Conservation (phyloP, 169 alveolate genomes). For the Fabrea salina region DNA sequence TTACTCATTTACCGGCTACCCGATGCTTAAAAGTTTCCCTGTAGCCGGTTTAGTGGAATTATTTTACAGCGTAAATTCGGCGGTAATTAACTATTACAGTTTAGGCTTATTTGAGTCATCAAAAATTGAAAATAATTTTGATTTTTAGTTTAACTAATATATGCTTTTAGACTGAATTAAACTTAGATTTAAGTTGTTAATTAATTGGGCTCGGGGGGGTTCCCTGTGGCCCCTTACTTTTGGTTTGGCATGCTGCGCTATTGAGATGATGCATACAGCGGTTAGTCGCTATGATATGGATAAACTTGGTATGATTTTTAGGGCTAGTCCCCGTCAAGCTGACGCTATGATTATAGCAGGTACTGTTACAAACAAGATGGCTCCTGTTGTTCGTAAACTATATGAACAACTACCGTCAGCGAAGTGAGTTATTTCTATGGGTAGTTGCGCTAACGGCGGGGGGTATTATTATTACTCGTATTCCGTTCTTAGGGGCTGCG, state of each 20-base stretch:
- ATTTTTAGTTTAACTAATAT: neutral
- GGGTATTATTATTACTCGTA: conserved; percentile 35
- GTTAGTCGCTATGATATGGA: conserved; percentile 30
- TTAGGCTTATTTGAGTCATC: neutral
- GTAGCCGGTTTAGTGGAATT: neutral
- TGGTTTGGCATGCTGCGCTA: conserved; percentile 36
- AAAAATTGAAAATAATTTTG: neutral
- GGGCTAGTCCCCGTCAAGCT: conserved; percentile 34
- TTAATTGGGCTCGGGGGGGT: conserved; percentile 22
- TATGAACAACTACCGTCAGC: conserved; percentile 17
- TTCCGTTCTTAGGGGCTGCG: conserved; percentile 23
- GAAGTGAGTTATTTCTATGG: conserved; percentile 31
- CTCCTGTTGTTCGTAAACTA: conserved; percentile 2
- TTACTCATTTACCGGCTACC: neutral
- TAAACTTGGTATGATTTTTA: conserved; percentile 16
- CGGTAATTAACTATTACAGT: neutral
- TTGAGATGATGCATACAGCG: conserved; percentile 33
- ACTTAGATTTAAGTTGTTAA: neutral
- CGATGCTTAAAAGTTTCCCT: neutral
- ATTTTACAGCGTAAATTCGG: too few relatives aligned
- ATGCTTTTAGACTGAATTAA: conserved; percentile 14
- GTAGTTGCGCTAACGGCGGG: conserved; percentile 34
- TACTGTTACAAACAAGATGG: conserved; percentile 29
- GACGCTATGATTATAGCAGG: conserved; percentile 21
- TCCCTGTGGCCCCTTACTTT: conserved; percentile 29